Base-by-base conservation (phyloP, 257 asterid species). In the Ligustrum vulgare region DNA sequence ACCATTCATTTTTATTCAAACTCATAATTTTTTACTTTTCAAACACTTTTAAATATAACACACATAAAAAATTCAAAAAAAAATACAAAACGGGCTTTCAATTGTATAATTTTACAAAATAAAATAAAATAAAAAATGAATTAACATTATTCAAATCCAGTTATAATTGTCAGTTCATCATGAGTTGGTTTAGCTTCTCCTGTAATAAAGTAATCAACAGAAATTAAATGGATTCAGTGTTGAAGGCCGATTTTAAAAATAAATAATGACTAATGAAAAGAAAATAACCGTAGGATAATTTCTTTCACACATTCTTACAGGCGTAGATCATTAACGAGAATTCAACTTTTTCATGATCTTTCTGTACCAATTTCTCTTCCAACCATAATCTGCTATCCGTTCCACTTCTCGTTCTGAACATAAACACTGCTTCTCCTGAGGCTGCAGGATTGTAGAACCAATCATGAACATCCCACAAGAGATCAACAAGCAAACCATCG, bases 401-500 rank as follows among this genome's bases (percentile, higher is more conserved):
- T 77, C 99, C 97, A 58, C 88, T 91, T 67, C 98, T 87, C 0
- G 97, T 95, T 81, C 97, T 86, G 86, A 95, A 95, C 99, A 95
- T 88, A 69, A 95, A 95, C 68, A 91, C 97, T 0, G 93, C 99
- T 32, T 47, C 71, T 6, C 91, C 91, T 23, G 93, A 68, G 1
- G 82, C 83, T 20, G 47, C 78, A 9, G 90, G 76, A 69, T 80
- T 80, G 34, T 85, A 84, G 67, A 95, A 90, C 99, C 98, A 93
- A 43, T 85, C 97, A 75, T 93, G 96, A 41, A 91, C 97, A 79
- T 95, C 99, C 99, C 99, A 95, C 97, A 95, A 85, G 9, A 93
- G 81, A 86, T 95, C 99, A 68, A 95, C 86, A 43, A 91, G 54
- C 84, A 91, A 81, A 2, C 99, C 99, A 70, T 93, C 98, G 68